phyloP scores from a whole-genome alignment of 140 eudicot species.

The Stevia rebaudiana region DNA sequence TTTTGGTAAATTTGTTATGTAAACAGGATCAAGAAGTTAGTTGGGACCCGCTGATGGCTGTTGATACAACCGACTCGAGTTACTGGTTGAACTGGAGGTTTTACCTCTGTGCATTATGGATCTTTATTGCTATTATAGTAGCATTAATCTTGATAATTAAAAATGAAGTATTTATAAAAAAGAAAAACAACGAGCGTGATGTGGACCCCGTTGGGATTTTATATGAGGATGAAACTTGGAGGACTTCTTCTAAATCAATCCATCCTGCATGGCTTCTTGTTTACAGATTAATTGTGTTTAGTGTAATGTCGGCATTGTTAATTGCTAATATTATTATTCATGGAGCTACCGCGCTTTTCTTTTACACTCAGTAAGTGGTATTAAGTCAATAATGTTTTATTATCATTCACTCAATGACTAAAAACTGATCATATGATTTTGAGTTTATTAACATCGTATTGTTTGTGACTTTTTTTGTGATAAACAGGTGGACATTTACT shows the following conservation, averaged over 20 bases:
- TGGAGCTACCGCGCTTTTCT: constrained; percentile 47
- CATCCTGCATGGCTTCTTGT: constrained; percentile 71
- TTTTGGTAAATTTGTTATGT: not conserved
- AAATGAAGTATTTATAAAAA: constrained; percentile 44
- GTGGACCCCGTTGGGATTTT: constrained; percentile 36
- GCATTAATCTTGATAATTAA: constrained; percentile 45
- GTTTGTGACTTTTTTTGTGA: constrained; percentile 20
- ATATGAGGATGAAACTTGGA: constrained; percentile 73
- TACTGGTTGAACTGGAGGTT: constrained; percentile 96
- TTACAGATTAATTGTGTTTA: constrained; percentile 60
- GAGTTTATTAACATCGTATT: not conserved
- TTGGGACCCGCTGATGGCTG: constrained; percentile 34
- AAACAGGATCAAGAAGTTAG: constrained; percentile 12
- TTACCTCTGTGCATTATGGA: constrained; percentile 68
- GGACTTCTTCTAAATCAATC: constrained; percentile 44
- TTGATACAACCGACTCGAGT: constrained; percentile 48
- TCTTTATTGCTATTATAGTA: constrained; percentile 33
- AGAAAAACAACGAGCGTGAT: constrained; percentile 17
- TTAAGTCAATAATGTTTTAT: not conserved
- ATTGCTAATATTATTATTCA: constrained; percentile 28
- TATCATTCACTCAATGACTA: not conserved
- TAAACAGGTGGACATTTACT: constrained; percentile 87
- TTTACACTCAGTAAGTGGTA: constrained; percentile 76
- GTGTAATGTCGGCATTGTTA: constrained; percentile 46
- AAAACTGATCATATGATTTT: not conserved